Percentiles rank a stretch among this genome's conserved stretches.
phyloP scores from a whole-genome alignment of 2,329 filamentous ascomycete species.

The Fonsecaea multimorphosa region DNA sequence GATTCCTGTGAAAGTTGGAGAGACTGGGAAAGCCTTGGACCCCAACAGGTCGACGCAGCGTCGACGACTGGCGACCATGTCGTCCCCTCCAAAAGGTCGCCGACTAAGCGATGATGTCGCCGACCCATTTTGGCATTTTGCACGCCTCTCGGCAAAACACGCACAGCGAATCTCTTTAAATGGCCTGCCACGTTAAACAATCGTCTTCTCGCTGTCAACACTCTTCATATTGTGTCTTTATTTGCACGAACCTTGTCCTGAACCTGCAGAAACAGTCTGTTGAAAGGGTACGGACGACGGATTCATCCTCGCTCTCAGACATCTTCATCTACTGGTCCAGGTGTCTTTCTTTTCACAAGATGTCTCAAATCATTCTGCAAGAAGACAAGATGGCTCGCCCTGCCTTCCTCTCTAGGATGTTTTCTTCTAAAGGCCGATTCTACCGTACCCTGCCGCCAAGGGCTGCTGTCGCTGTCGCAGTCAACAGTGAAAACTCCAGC shows the following conservation, averaged over 20 bases:
- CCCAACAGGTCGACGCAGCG: neutral
- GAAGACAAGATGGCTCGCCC: slow-evolving; percentile 5
- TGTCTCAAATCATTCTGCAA: neutral
- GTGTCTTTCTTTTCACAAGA: neutral
- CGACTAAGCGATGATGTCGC: slow-evolving; percentile 16
- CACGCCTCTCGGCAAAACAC: neutral
- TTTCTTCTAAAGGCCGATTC: neutral
- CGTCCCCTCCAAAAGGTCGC: neutral
- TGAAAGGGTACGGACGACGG: neutral
- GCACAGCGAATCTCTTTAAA: neutral
- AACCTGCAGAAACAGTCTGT: neutral
- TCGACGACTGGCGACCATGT: neutral
- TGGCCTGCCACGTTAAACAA: neutral
- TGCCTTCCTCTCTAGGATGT: slow-evolving; percentile 5
- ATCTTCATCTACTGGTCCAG: neutral
- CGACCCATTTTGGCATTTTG: neutral
- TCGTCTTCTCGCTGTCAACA: neutral
- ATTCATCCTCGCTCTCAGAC: neutral
- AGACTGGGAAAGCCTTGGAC: neutral
- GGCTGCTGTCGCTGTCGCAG: neutral
- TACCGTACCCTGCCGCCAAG: slow-evolving; percentile 8
- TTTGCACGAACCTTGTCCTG: neutral
- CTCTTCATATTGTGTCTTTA: neutral
- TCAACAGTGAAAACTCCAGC: neutral
- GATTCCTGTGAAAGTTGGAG: neutral